Evolutionary conservation across 495 filamentous ascomycete species (phyloP), one percentile per base, ranked within the genome.

Genomic region (Lindgomyces ingoldianus): DNA sequence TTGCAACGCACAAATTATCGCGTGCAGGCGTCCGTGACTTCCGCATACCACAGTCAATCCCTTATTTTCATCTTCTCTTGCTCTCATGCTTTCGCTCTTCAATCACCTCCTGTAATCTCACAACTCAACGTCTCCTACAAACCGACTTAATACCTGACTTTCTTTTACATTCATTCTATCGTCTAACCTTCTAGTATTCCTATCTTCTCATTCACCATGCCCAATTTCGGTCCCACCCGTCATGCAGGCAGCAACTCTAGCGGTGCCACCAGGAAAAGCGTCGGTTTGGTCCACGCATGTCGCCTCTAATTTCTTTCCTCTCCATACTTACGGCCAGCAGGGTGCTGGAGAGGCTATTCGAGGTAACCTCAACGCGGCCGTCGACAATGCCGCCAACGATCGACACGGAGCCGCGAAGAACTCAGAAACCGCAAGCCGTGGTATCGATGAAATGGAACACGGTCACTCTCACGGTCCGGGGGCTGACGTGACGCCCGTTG

Each of bases 331-430:
- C 48, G 57, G 1, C 21, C 27, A n/a, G 0, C 44, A 72, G 65
- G 69, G 69, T 4, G 52, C 66, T 39, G 69, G 69, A 26, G 69
- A 72, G 29, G 69, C 66, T 22, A 65, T 72, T 25, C 65, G 69
- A 3, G 69, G 69, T 25, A 72, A 69, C 53, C 26, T 69, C 44
- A 69, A 69, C 45, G 55, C 64, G 1, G 56, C 62, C 14, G 59
- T 65, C 22, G 69, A 72, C 51, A 48, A 21, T 12, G 66, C 69
- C 10, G 39, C 62, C 14, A 62, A 62, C 22, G 62, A 61, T 33
- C 44, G 41, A n/a, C 55, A 65, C 12, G 49, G 60, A 26, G 51
- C 44, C 21, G 57, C 66, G 16, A 57, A 58, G 48, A 53, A 72
- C 36, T 18, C 66, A 55, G 29, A 14, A 8, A 57, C 69, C 45